These are phyloP conservation scores for Pseudogymnoascus verrucosus DNA, from an alignment of 2,329 filamentous ascomycete genomes.

Conservation along the genomic window DNA sequence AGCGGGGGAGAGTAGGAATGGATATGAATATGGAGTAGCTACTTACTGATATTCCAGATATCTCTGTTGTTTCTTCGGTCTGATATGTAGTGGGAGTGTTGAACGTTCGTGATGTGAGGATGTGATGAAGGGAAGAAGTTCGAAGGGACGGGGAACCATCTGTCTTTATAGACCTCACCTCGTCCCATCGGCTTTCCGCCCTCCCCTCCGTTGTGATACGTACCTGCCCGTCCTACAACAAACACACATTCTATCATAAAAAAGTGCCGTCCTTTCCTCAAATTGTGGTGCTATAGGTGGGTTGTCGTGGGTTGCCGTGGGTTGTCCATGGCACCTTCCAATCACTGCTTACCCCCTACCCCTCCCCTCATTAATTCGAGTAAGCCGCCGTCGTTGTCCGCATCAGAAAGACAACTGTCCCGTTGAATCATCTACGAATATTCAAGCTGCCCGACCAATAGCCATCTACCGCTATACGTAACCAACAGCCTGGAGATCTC, in stretches of 20 bases:
- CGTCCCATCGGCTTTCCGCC: background rate
- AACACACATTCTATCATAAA: background rate
- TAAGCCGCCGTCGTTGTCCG: background rate
- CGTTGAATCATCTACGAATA: background rate
- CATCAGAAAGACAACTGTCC: background rate
- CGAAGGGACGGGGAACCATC: background rate
- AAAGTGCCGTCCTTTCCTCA: background rate
- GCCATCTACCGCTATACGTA: background rate
- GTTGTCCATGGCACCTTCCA: background rate
- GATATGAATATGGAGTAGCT: background rate
- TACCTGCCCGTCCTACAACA: background rate
- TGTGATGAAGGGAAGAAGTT: background rate
- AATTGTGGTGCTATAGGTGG: conserved; percentile 4
- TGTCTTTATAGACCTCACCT: background rate
- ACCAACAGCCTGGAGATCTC: background rate
- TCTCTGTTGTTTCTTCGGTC: background rate
- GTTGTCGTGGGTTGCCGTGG: background rate
- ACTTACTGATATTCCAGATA: background rate
- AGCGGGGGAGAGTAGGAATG: background rate
- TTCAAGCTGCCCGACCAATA: background rate
- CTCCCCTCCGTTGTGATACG: background rate
- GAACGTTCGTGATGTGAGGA: background rate
- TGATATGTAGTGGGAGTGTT: background rate
- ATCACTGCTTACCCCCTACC: background rate
- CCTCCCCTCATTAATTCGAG: background rate